Base-by-base conservation (phyloP, 768 basidiomycete species). In the Dentipellis fragilis region DNA sequence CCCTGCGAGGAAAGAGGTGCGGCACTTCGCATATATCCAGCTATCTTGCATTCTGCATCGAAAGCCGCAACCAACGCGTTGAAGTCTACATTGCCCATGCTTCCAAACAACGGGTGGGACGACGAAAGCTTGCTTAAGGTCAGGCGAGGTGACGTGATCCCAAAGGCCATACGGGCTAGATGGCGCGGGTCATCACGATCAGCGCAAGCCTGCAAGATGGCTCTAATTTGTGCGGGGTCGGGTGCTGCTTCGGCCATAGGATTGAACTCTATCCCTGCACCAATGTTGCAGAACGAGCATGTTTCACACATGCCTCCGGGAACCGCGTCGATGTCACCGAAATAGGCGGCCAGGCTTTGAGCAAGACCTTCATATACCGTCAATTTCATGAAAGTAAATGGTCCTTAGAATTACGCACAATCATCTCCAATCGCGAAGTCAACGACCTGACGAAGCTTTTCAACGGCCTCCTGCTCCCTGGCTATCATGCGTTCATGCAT, bases 91-190 rank as follows among this genome's bases (percentile, higher is more conserved):
- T 69, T 64, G 12, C 64, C 69, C 72, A 77, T 75, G 54, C 68
- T 72, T 0, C 74, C 75, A 49, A 78, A 77, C 11, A 75, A 63
- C n/a, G 72, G 69, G 55, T 77, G 71, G 37, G 58, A 59, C 6
- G 67, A 69, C 2, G 72, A 70, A 65, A 75, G 72, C 57, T 75
- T 77, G 58, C 70, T 63, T 2, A 62, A 63, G 1, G 75, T 74
- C 19, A 78, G 66, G 1, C 77, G 69, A 2, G 74, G 74, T 17
- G 74, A 75, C 1, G 72, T 71, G 48, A 79, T 71, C 8, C 77
- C 78, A 54, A 78, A 80, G 4, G 77, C 78, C 68, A 76, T 69
- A 8, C 76, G 72, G 1, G 78, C 75, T n/a, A 79, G 67, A 35
- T 77, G 66, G 6, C 75, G 74, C 22, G 76, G 72, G 54, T 78